These are phyloP conservation scores for Erigeron canadensis DNA, from an alignment of 129 eudicot genomes.

Conservation along the genomic window DNA sequence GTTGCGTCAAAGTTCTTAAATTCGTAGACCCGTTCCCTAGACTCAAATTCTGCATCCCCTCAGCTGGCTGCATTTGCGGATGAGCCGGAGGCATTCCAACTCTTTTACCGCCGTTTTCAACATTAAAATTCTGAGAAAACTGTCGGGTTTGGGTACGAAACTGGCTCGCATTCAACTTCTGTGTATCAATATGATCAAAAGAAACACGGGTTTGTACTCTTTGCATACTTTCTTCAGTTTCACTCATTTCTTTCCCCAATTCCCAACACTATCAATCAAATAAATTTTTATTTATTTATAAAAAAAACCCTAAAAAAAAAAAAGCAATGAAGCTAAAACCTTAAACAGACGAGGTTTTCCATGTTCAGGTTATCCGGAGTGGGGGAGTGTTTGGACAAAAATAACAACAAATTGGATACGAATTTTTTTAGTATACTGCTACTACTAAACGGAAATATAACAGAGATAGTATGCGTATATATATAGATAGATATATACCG, in stretches of 20 bases:
- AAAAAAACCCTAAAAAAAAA: background rate
- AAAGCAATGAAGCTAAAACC: background rate
- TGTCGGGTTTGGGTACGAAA: constrained; percentile 55
- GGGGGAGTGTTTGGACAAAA: background rate
- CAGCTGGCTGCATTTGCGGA: constrained; percentile 47
- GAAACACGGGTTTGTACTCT: constrained; percentile 31
- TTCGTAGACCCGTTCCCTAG: constrained; percentile 46
- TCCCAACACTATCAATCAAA: constrained; percentile 4
- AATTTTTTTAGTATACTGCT: background rate
- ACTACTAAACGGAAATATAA: constrained; percentile 13
- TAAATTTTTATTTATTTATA: background rate
- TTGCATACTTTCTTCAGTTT: constrained; percentile 50
- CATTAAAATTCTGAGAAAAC: constrained; percentile 36
- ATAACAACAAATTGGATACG: constrained; percentile 16
- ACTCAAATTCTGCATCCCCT: constrained; percentile 46
- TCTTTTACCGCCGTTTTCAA: constrained; percentile 44
- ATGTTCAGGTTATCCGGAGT: too few species aligned
- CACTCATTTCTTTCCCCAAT: constrained; percentile 50
- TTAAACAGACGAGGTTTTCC: background rate
- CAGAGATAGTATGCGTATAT: background rate
- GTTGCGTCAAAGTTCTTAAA: constrained; percentile 66
- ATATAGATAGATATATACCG: constrained; percentile 13
- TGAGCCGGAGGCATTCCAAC: constrained; percentile 69
- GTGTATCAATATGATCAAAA: constrained; percentile 47
- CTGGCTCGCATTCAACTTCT: constrained; percentile 47